A percentile compares a stretch with the other conserved stretches of the same genome.
Evolutionary conservation across 345 rosid genomes (phyloP).

Genomic region (Dipteronia sinensis): DNA sequence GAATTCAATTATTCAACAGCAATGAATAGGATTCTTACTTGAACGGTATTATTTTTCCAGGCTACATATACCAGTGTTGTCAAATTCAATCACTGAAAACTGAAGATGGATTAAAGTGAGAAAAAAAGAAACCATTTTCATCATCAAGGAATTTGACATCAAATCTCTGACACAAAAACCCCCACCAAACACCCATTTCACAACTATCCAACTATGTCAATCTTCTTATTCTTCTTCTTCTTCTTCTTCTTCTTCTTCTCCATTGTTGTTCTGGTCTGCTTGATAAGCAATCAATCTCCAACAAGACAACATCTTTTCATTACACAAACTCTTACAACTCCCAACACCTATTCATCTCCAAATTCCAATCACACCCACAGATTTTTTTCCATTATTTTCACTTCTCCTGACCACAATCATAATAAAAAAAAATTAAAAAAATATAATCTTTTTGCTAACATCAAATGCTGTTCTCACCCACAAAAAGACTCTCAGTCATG

Average conservation of each 20-base stretch:
- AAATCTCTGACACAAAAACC: slow-evolving; percentile 45
- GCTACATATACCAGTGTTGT: slow-evolving; percentile 59
- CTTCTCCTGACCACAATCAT: not conserved
- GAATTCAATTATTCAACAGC: slow-evolving; percentile 2
- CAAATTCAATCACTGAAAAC: slow-evolving; percentile 61
- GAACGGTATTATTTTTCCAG: slow-evolving; percentile 65
- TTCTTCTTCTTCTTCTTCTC: slow-evolving; percentile 27
- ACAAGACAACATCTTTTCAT: slow-evolving; percentile 31
- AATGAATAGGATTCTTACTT: slow-evolving; percentile 39
- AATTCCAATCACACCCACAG: not conserved
- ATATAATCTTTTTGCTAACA: not conserved
- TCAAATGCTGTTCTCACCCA: not conserved
- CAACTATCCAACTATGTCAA: slow-evolving; percentile 37
- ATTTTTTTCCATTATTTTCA: not conserved
- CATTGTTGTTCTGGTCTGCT: not conserved
- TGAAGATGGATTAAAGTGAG: slow-evolving; percentile 8
- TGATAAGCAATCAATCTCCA: slow-evolving; percentile 16
- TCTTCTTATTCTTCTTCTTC: slow-evolving; percentile 37
- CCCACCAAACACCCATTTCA: slow-evolving; percentile 3
- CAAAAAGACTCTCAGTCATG: no score
- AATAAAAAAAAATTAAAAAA: not conserved
- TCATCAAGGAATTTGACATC: slow-evolving; percentile 59
- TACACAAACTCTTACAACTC: not conserved
- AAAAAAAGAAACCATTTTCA: slow-evolving; percentile 33
- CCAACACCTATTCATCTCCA: not conserved